A percentile compares a stretch with the other conserved stretches of the same genome.
Conservation (phyloP, 2,329 filamentous ascomycete genomes). For the Oidium heveae region DNA sequence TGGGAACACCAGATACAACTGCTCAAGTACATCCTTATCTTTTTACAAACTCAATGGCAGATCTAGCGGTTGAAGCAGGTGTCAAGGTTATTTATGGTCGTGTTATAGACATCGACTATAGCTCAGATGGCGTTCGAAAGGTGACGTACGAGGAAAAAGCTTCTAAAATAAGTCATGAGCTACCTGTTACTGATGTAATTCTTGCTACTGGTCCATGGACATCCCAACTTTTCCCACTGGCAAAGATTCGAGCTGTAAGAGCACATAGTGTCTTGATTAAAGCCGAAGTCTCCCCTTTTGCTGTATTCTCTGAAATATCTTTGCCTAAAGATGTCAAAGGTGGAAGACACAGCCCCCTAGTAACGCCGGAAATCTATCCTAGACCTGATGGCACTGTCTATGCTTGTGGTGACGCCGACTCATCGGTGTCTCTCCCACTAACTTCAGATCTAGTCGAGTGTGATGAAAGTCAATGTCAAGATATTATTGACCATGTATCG, state of each 20-base stretch:
- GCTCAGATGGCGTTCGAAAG: constrained; percentile 36
- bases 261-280: constrained; percentile 42
- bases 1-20: constrained; percentile 60
- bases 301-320: constrained; percentile 66
- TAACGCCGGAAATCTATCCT: constrained; percentile 82
- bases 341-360: constrained; percentile 31
- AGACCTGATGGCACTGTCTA: constrained; percentile 76
- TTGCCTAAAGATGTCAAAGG: constrained; percentile 32
- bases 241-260: constrained; percentile 30
- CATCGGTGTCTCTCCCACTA: constrained; percentile 44
- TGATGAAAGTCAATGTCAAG: constrained; percentile 56
- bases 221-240: constrained; percentile 27
- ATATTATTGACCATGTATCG: constrained; percentile 56
- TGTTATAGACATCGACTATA: constrained; percentile 40
- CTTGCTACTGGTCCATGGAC: constrained; percentile 34
- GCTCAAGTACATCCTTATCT: constrained; percentile 83
- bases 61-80: constrained; percentile 45
- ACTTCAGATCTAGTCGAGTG: constrained; percentile 51
- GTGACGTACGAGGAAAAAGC: constrained; percentile 36
- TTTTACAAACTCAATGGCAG: constrained; percentile 67
- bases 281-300: constrained; percentile 42
- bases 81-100: constrained; percentile 40
- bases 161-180: constrained; percentile 20
- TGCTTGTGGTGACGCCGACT: constrained; percentile 75
- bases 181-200: constrained; percentile 24